Percentiles rank a stretch among this genome's conserved stretches.
phyloP scores from a whole-genome alignment of 1,284 basidiomycete genomes.

The Psilocybe mexicana region DNA sequence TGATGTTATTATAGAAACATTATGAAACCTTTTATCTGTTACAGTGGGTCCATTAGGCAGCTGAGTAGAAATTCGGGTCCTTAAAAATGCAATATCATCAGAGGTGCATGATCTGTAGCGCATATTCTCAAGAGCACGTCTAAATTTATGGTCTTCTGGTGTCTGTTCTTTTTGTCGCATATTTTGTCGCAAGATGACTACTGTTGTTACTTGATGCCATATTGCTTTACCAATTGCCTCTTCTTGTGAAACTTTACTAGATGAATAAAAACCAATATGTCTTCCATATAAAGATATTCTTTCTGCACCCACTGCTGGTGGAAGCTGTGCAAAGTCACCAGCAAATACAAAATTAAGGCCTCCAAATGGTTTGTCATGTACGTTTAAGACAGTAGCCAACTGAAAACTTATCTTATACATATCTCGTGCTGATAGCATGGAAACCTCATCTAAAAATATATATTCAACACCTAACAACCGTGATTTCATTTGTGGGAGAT shows the following conservation, averaged over 20 bases:
- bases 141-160: conserved; percentile 8
- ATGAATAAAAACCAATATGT: neutral
- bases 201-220: conserved; percentile 20
- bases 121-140: neutral
- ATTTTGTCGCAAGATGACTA: conserved; percentile 19
- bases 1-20: neutral
- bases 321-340: conserved; percentile 21
- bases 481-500: no score
- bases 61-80: conserved; percentile 17
- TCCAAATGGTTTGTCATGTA: conserved; percentile 3
- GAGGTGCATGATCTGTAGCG: neutral
- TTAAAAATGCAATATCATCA: neutral
- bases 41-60: conserved; percentile 9
- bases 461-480: no score
- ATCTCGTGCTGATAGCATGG: no score
- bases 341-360: neutral
- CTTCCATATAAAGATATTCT: conserved; percentile 8
- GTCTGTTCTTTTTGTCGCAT: conserved; percentile 17
- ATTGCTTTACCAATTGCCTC: conserved; percentile 17
- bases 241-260: conserved; percentile 5
- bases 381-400: no score
- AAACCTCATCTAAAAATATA: no score
- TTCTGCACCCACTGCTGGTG: neutral
- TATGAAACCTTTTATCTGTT: neutral
- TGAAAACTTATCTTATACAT: no score